phyloP scores from a whole-genome alignment of 2,329 filamentous ascomycete genomes.

The Domatiomyces catenatus region DNA sequence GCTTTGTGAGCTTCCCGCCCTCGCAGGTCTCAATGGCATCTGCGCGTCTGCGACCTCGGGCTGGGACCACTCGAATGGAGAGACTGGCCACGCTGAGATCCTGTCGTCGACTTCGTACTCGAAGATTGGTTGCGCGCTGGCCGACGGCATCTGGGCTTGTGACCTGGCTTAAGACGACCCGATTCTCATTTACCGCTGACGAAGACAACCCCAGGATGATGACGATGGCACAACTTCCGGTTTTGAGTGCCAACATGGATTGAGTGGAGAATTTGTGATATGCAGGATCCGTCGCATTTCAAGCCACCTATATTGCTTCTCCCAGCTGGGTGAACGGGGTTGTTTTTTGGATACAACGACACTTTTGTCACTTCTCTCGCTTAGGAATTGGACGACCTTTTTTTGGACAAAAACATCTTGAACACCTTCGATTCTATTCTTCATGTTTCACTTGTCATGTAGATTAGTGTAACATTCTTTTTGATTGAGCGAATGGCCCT shows the following conservation, averaged over 20 bases:
- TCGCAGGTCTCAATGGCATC: slow-evolving; percentile 12
- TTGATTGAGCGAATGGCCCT: neutral
- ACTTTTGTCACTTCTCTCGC: neutral
- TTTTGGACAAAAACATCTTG: neutral
- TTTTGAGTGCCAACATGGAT: neutral
- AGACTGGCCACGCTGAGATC: slow-evolving; percentile 15
- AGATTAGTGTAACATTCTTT: neutral
- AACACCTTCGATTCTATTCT: neutral
- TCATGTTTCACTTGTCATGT: neutral
- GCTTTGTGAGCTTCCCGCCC: slow-evolving; percentile 15
- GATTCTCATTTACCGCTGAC: neutral
- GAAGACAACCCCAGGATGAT: neutral
- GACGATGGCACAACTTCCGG: neutral
- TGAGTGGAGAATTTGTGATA: neutral
- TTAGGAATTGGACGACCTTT: neutral
- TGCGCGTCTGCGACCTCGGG: slow-evolving; percentile 11
- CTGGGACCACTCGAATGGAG: slow-evolving; percentile 12
- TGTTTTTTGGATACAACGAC: neutral
- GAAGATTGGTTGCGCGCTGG: slow-evolving; percentile 6
- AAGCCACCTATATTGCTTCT: neutral
- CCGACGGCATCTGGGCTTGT: neutral
- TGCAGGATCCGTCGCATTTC: neutral
- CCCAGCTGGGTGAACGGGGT: neutral
- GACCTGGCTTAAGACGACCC: neutral
- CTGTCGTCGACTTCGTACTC: slow-evolving; percentile 6